These are phyloP conservation scores for Tylopilus intermedius DNA, from an alignment of 768 basidiomycete genomes.

Conservation along the genomic window DNA sequence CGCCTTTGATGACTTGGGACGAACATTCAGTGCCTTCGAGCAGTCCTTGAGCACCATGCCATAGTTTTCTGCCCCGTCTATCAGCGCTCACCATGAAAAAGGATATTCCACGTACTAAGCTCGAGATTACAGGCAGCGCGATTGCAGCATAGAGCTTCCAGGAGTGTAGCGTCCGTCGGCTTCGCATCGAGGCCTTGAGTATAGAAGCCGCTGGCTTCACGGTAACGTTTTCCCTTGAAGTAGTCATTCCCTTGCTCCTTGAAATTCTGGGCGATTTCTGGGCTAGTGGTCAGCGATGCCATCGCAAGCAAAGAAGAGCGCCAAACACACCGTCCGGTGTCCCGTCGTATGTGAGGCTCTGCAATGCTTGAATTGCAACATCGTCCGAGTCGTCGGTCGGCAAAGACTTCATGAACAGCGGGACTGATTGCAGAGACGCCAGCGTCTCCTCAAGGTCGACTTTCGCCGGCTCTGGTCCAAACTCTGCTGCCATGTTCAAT, in stretches of 20 bases:
- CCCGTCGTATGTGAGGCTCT: constrained; percentile 83
- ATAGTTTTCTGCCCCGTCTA: constrained; percentile 63
- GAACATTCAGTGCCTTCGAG: constrained; percentile 61
- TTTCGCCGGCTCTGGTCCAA: constrained; percentile 23
- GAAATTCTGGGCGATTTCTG: constrained; percentile 88
- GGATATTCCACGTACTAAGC: constrained; percentile 49
- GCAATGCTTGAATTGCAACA: constrained; percentile 71
- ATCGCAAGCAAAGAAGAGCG: background rate
- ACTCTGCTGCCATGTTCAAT: constrained; percentile 17
- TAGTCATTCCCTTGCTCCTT: constrained; percentile 96
- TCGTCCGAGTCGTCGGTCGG: constrained; percentile 64
- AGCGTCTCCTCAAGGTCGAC: constrained; percentile 34
- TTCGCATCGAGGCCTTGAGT: constrained; percentile 84
- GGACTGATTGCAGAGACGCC: constrained; percentile 56
- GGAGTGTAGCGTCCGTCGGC: constrained; percentile 54
- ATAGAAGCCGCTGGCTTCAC: constrained; percentile 88
- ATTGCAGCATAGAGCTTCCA: constrained; percentile 76
- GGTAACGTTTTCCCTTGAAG: constrained; percentile 78
- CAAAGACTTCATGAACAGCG: constrained; percentile 89
- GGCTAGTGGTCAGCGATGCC: background rate
- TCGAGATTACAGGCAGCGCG: constrained; percentile 92
- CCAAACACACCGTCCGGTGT: constrained; percentile 81
- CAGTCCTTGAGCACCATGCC: constrained; percentile 84
- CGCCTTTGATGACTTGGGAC: constrained; percentile 70
- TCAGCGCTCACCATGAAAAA: background rate